These are phyloP conservation scores for Diaporthe citrichinensis DNA, from an alignment of 2,329 filamentous ascomycete species.

Conservation along the genomic window DNA sequence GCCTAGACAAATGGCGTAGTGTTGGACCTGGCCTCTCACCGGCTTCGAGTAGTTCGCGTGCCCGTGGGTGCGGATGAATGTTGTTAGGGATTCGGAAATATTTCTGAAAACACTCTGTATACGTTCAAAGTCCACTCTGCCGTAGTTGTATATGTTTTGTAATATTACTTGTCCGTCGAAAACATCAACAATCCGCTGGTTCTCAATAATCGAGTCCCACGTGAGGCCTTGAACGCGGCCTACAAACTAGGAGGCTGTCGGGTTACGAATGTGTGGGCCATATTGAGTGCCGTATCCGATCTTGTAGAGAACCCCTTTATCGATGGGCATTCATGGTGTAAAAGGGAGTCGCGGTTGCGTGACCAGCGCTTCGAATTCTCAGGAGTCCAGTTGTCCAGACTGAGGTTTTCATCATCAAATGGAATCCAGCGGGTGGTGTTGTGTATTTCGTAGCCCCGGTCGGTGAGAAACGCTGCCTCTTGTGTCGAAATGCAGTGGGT, in stretches of 20 bases:
- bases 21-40: background rate
- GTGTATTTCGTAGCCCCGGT: background rate
- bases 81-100: background rate
- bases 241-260: background rate
- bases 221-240: background rate
- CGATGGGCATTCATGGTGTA: background rate
- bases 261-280: no score
- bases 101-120: background rate
- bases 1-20: background rate
- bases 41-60: background rate
- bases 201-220: no score
- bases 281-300: no score
- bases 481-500: background rate
- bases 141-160: background rate
- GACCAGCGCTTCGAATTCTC: no score
- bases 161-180: background rate
- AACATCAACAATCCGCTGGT: no score
- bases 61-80: background rate
- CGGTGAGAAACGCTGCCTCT: background rate
- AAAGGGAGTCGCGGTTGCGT: background rate
- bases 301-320: no score
- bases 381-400: no score
- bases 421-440: background rate
- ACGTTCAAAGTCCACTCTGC: conserved; percentile 1
- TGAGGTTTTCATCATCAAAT: no score